Percentiles rank a stretch among this genome's conserved stretches.
phyloP scores from a whole-genome alignment of 768 basidiomycete genomes.

The Boletellus ananiceps region DNA sequence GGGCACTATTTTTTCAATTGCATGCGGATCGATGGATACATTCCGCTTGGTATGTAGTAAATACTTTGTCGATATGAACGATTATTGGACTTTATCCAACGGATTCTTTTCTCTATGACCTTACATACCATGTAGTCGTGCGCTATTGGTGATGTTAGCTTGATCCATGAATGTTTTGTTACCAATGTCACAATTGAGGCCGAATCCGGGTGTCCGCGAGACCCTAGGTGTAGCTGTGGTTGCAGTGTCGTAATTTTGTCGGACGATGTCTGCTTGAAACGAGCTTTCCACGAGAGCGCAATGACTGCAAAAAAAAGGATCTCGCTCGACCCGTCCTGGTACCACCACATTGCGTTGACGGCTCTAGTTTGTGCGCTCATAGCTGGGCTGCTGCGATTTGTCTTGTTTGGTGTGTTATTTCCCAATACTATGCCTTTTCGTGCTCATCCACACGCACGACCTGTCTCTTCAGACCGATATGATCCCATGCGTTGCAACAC shows the following conservation, averaged over 20 bases:
- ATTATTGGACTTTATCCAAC: neutral
- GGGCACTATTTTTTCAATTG: neutral
- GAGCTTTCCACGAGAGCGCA: neutral
- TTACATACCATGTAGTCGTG: too few species aligned
- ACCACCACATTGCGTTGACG: conserved; percentile 43
- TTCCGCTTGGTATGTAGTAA: conserved; percentile 2
- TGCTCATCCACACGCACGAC: conserved; percentile 1
- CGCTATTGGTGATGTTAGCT: neutral
- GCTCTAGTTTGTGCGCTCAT: conserved; percentile 38
- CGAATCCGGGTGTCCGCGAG: too few species aligned
- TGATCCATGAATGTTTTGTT: neutral
- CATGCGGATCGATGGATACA: neutral
- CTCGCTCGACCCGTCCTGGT: conserved; percentile 44
- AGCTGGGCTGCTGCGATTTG: conserved; percentile 40
- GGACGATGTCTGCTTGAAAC: neutral
- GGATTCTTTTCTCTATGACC: neutral
- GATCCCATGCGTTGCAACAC: conserved; percentile 74
- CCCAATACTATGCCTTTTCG: neutral
- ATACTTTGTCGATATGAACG: conserved; percentile 9
- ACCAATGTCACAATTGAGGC: too few species aligned
- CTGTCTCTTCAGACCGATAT: conserved; percentile 47
- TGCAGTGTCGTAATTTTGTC: neutral
- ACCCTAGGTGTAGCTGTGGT: neutral
- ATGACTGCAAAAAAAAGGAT: conserved; percentile 30
- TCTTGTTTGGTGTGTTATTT: conserved; percentile 40